A percentile compares a stretch with the other conserved stretches of the same genome.
Evolutionary conservation across 78 protist genomes (phyloP).

Genomic region (Dictyostelium brefeldianum): DNA sequence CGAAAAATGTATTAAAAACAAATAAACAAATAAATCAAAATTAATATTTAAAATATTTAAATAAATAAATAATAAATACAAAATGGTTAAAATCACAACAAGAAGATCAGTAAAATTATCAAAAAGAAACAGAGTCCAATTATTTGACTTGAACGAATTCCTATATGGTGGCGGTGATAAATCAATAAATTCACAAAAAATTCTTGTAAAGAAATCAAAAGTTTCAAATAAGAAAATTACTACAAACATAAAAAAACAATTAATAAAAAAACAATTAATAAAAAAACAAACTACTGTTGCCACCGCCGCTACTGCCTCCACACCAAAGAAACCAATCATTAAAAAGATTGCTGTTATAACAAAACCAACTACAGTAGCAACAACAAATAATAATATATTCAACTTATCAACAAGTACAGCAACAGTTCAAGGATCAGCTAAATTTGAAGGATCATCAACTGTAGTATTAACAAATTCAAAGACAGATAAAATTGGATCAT

Average conservation of each 20-base stretch:
- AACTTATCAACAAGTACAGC: not conserved
- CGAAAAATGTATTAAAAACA: not conserved
- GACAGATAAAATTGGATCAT: constrained; percentile 11
- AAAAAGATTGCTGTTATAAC: not conserved
- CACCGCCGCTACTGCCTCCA: not conserved
- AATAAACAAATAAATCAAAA: not conserved
- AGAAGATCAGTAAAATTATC: not conserved
- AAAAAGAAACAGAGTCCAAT: constrained; percentile 1
- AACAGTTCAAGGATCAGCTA: not conserved
- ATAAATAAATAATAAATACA: not conserved
- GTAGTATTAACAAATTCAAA: not conserved
- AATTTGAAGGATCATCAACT: not conserved
- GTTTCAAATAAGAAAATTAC: not conserved
- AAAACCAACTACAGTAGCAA: not conserved
- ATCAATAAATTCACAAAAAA: not conserved
- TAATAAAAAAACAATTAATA: not conserved
- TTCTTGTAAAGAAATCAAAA: not conserved
- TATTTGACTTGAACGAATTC: not conserved
- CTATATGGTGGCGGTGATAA: not conserved
- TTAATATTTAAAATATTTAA: not conserved
- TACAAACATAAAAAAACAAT: no score
- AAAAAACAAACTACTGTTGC: not conserved
- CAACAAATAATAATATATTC: not conserved
- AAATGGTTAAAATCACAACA: not conserved
- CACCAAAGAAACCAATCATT: not conserved